Percentiles rank a stretch among this genome's conserved stretches.
Evolutionary conservation across 768 basidiomycete genomes (phyloP).

Genomic region (Lentinus brumalis): DNA sequence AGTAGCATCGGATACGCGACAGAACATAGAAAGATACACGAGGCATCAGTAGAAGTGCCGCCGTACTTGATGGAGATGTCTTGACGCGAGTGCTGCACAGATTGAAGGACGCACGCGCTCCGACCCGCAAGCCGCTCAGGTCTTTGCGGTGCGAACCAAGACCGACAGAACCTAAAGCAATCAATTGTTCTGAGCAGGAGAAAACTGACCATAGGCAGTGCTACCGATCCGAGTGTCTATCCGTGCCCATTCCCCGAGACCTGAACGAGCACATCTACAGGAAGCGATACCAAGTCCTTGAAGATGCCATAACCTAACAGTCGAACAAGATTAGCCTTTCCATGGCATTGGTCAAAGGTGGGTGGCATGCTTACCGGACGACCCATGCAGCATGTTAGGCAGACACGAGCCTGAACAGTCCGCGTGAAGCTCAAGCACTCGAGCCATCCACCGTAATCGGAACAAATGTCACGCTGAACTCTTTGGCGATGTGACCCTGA

Average conservation of each 20-base stretch:
- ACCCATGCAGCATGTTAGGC: neutral
- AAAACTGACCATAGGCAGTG: neutral
- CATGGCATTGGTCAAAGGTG: no score
- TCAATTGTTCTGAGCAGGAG: neutral
- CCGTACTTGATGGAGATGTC: no score
- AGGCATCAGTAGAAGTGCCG: no score
- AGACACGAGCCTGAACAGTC: neutral
- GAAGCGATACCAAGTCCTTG: no score
- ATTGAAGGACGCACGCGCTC: neutral
- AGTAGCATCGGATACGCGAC: no score
- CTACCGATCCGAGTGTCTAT: neutral
- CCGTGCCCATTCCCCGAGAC: no score
- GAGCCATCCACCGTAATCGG: conserved; percentile 1
- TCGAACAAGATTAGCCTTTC: no score
- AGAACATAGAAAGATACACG: no score
- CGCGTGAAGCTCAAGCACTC: neutral
- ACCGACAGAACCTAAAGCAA: neutral
- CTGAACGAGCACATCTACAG: no score
- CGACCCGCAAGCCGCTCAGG: neutral
- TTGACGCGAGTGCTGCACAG: neutral
- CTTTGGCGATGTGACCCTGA: conserved; percentile 19
- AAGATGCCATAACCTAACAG: no score
- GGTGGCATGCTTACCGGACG: no score
- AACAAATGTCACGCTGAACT: conserved; percentile 20
- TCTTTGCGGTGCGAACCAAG: neutral